These are phyloP conservation scores for Thyridium curvatum DNA, from an alignment of 2,329 filamentous ascomycete species.

Conservation along the genomic window DNA sequence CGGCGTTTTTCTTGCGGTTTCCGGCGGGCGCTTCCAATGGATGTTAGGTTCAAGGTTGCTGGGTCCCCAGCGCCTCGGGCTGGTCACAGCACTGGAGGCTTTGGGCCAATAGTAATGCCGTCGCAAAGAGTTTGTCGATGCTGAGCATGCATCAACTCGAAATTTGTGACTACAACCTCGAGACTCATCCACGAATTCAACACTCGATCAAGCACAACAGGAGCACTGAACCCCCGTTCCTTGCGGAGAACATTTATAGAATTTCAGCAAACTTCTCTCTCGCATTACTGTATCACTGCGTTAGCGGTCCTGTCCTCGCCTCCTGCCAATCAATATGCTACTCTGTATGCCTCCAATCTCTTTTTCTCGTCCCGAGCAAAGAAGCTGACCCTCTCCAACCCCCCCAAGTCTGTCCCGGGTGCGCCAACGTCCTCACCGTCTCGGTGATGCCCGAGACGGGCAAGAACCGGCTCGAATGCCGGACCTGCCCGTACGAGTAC, in stretches of 20 bases:
- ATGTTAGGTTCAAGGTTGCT: neutral
- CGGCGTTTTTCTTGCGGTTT: conserved; percentile 11
- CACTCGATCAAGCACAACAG: too few relatives aligned
- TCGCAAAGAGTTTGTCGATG: too few relatives aligned
- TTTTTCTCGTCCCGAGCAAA: conserved; percentile 12
- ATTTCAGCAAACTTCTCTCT: neutral
- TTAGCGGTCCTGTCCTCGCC: too few relatives aligned
- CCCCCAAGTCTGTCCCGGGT: conserved; percentile 67
- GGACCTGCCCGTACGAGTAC: conserved; percentile 90
- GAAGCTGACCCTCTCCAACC: conserved; percentile 1
- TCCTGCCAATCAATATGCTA: conserved; percentile 48
- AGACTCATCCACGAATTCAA: too few relatives aligned
- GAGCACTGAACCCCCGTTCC: neutral
- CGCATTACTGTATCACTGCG: too few relatives aligned
- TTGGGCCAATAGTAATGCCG: too few relatives aligned
- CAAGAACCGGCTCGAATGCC: conserved; percentile 85
- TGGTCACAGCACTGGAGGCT: neutral
- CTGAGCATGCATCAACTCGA: too few relatives aligned
- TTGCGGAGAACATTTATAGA: neutral
- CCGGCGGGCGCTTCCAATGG: conserved; percentile 13
- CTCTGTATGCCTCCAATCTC: conserved; percentile 45
- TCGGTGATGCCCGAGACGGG: conserved; percentile 45
- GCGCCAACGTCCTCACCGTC: conserved; percentile 78
- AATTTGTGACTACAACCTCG: too few relatives aligned
- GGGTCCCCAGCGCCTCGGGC: neutral